These are phyloP conservation scores for Triadica sebifera DNA, from an alignment of 345 rosid genomes.

Conservation along the genomic window DNA sequence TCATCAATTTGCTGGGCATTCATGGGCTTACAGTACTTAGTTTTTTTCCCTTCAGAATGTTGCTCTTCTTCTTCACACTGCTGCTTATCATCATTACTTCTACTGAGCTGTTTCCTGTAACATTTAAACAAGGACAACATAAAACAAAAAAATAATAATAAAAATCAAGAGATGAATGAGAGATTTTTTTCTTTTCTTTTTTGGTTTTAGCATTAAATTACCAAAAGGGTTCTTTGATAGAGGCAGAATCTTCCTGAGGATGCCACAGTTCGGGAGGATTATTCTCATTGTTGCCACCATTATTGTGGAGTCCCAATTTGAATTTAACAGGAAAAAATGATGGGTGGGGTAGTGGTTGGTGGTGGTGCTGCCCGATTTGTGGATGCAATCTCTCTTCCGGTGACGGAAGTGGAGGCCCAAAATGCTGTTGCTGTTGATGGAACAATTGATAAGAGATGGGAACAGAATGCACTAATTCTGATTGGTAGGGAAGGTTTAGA, in stretches of 20 bases:
- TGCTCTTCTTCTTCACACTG: slow-evolving; percentile 13
- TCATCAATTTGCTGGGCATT: slow-evolving; percentile 2
- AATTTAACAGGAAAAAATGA: slow-evolving; percentile 1
- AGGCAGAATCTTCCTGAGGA: slow-evolving; percentile 37
- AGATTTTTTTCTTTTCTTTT: neutral
- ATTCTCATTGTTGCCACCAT: no score
- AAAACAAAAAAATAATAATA: neutral
- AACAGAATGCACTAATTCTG: neutral
- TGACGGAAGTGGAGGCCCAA: slow-evolving; percentile 20
- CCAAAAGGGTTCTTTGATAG: slow-evolving; percentile 38
- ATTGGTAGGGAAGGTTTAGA: slow-evolving; percentile 8
- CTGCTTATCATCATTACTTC: slow-evolving; percentile 14
- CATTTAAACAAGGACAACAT: slow-evolving; percentile 11
- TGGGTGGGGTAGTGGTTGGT: no score
- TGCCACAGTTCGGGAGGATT: slow-evolving; percentile 14
- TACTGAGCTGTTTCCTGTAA: slow-evolving; percentile 28
- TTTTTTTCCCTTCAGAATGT: slow-evolving; percentile 10
- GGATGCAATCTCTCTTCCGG: neutral
- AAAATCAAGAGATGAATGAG: neutral
- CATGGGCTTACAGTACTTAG: neutral
- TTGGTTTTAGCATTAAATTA: slow-evolving; percentile 12
- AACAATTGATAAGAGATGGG: slow-evolving; percentile 27
- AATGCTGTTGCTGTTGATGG: slow-evolving; percentile 23
- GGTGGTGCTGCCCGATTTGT: no score
- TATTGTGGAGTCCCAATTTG: slow-evolving; percentile 12